A percentile compares a stretch with the other conserved stretches of the same genome.
Conservation (phyloP, 495 filamentous ascomycete species). For the Sporormia fimetaria region DNA sequence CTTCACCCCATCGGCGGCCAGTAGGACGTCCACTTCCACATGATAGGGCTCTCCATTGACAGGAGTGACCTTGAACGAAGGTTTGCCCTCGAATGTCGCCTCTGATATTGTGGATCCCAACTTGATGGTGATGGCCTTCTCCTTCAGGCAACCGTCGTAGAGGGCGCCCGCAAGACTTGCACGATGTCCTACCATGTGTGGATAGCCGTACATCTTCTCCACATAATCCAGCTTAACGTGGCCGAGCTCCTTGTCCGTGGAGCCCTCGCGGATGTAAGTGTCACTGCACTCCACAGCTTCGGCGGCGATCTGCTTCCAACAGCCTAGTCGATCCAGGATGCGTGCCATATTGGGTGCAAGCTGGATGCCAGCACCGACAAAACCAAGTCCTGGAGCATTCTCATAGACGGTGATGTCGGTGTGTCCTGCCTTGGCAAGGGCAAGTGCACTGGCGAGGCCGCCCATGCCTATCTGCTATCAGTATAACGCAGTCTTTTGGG, state of each 20-base stretch:
- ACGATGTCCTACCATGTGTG: constrained; percentile 70
- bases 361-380: constrained; percentile 75
- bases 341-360: constrained; percentile 70
- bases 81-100: constrained; percentile 42
- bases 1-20: constrained; percentile 68
- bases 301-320: constrained; percentile 54
- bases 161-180: constrained; percentile 57
- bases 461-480: constrained; percentile 52
- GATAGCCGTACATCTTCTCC: constrained; percentile 54
- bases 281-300: constrained; percentile 46
- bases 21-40: constrained; percentile 55
- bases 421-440: constrained; percentile 63
- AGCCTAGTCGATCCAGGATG: constrained; percentile 56
- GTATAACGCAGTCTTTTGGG: not conserved
- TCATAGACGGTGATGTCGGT: constrained; percentile 63
- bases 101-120: constrained; percentile 46
- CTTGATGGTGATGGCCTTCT: constrained; percentile 57
- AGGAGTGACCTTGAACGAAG: constrained; percentile 45
- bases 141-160: constrained; percentile 53
- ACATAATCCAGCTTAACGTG: constrained; percentile 60
- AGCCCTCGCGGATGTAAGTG: constrained; percentile 51
- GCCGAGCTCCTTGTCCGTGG: constrained; percentile 53
- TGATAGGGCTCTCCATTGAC: constrained; percentile 45
- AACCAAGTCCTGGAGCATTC: constrained; percentile 59
- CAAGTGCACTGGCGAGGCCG: constrained; percentile 58